Base-by-base conservation (phyloP, 306 rosid species). In the Sechiopsis laciniata region DNA sequence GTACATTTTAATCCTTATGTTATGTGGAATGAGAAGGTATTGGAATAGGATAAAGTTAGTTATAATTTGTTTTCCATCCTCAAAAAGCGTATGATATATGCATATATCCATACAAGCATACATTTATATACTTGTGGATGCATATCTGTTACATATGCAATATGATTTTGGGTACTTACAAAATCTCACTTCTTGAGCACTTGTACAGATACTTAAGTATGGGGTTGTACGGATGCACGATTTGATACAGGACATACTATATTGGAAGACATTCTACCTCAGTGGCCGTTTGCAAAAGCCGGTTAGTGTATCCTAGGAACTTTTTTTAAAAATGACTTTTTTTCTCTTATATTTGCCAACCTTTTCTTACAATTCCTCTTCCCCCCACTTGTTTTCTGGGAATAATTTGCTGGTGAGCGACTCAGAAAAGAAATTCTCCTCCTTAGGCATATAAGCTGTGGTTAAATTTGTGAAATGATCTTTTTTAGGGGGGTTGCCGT, bases 241-340 rank as follows among this genome's bases (percentile, higher is more conserved):
- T 82, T 84, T 94, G 77, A 85, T 90, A 51, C 85, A 84, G 77
- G 98, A 94, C 84, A 70, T 90, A 71, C 79, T 77, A 21, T 54
- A 79, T 55, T 90, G 98, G 98, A 96, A 90, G 75, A 87, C 84
- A 63, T 86, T 94, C 81, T 94, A 94, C 87, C 82, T 94, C 81
- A 87, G 97, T 15, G 97, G 97, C 22, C 96, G 98, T 19, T 84
- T 94, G 78, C 97, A 94, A 54, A 94, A 94, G 82, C 98, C 98
- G 61, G 97, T 90, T 80, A 73, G 92, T 74, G 68, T 56, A 32
- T 50, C 53, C 26, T 68, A 7, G 62, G 8, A 64, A 19, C 26
- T 67, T 20, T 68, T 48, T 68, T 48, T n/a, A 68, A 68, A 66
- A 17, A 11, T 5, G 24, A 68, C 19, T 66, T 19, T 17, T 63